Conservation (phyloP, 1,284 basidiomycete genomes). For the Microbotryum silenes-acaulis region DNA sequence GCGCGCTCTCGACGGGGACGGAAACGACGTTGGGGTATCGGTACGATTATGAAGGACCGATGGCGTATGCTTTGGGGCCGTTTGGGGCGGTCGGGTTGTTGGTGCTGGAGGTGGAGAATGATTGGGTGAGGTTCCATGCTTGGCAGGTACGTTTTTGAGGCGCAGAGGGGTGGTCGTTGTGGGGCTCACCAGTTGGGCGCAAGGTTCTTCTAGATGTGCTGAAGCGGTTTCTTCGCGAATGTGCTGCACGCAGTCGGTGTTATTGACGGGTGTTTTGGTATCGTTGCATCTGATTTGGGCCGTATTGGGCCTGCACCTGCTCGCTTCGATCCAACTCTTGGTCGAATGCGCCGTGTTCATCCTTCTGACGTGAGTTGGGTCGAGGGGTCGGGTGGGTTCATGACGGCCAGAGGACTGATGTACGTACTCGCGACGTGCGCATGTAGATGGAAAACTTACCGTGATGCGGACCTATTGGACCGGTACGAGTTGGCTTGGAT, state of each 20-base stretch:
- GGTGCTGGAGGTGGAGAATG: conserved; percentile 25
- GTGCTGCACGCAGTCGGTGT: conserved; percentile 10
- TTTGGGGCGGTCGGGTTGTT: conserved; percentile 20
- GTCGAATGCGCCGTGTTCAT: conserved; percentile 8
- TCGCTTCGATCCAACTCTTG: conserved; percentile 12
- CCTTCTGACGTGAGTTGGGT: conserved; percentile 12
- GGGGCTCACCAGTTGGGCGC: background rate
- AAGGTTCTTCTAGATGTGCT: background rate
- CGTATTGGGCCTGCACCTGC: too few relatives aligned
- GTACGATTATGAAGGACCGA: conserved; percentile 6
- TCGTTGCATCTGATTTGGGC: conserved; percentile 16
- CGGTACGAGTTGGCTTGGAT: conserved; percentile 15
- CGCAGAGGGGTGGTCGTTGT: too few relatives aligned
- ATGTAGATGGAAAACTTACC: conserved; percentile 17
- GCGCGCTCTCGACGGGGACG: background rate
- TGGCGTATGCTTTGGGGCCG: conserved; percentile 18
- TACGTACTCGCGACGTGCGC: too few relatives aligned
- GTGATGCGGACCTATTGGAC: conserved; percentile 17
- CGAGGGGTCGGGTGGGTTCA: too few relatives aligned
- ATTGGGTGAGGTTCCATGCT: conserved; percentile 23
- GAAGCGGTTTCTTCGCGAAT: too few relatives aligned
- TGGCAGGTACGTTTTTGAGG: conserved; percentile 15
- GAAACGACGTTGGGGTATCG: conserved; percentile 14
- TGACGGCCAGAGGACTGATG: too few relatives aligned
- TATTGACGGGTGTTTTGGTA: conserved; percentile 11